phyloP scores from a whole-genome alignment of 176 grass and related monocot species.

The Metroxylon sagu region DNA sequence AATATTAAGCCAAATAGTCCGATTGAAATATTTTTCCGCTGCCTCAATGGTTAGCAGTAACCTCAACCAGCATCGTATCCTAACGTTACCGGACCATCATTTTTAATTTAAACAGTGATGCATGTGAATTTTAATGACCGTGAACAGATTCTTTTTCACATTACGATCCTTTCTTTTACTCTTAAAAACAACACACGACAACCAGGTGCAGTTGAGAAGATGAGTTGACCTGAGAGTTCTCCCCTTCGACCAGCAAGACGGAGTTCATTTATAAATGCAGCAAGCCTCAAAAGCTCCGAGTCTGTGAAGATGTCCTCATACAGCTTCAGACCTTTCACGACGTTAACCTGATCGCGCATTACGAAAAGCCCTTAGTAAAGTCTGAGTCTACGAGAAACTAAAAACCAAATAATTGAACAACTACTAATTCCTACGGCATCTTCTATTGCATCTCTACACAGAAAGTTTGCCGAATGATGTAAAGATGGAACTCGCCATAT shows the following conservation, averaged over 20 bases:
- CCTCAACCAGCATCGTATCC: too few relatives aligned
- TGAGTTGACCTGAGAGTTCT: slow-evolving; percentile 83
- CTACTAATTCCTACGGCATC: slow-evolving; percentile 73
- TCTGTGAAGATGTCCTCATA: slow-evolving; percentile 87
- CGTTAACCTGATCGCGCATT: slow-evolving; percentile 70
- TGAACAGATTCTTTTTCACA: too few relatives aligned
- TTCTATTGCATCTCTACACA: slow-evolving; percentile 45
- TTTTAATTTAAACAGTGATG: too few relatives aligned
- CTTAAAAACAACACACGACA: too few relatives aligned
- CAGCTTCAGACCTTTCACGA: slow-evolving; percentile 92
- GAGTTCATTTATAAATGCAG: slow-evolving; percentile 76
- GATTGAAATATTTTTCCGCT: too few relatives aligned
- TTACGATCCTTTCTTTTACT: too few relatives aligned
- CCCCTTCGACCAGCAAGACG: slow-evolving; percentile 84
- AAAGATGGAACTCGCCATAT: slow-evolving; percentile 87
- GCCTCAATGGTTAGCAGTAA: too few relatives aligned
- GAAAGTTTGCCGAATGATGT: slow-evolving; percentile 51
- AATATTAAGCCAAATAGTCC: too few relatives aligned
- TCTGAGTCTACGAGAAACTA: neutral
- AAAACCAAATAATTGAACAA: slow-evolving; percentile 15
- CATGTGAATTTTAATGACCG: too few relatives aligned
- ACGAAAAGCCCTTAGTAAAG: slow-evolving; percentile 23
- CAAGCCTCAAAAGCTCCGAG: slow-evolving; percentile 68
- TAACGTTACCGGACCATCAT: too few relatives aligned
- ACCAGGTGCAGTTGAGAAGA: neutral